Base-by-base conservation (phyloP, 2,329 filamentous ascomycete genomes). In the Pseudogymnoascus sp. region DNA sequence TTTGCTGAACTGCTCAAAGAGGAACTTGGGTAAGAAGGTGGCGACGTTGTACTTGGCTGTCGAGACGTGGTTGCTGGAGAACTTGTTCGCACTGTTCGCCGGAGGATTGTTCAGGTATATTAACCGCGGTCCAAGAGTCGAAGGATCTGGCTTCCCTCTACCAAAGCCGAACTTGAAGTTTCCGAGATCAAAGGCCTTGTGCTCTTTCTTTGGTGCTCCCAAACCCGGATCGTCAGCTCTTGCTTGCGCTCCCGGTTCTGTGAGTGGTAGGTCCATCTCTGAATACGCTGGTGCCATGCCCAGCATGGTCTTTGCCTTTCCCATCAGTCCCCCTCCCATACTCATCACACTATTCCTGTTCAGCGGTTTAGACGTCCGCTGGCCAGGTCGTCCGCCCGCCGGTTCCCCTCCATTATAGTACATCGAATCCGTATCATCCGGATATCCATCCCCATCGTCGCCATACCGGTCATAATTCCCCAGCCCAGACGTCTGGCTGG, bases 1-100 rank as follows among this genome's bases (percentile, higher is more conserved):
- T 80, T 97, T 99, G 66, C 93, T 97, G 78, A 99, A 99, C 75
- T 99, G 95, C 76, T 99, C 95, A 75, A 93, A 92, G 63, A 99
- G 81, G 77, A 99, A 99, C 77, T 99, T 99, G 60, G 95, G 95
- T 16, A 97, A 74, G 76, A 99, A 99, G 18, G 92, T 96, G 62
- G 90, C 82, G 72, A 91, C 71, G 75, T 97, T 99, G 84, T 99
- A 99, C 77, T 99, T 99, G 67, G 95, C 89, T 5, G 95, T 99
- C 43, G 93, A 97, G 66, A 99, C 89, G 76, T 97, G 92, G 74
- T 99, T 99, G 82, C 96, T 90, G 73, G 93, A 84, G 75, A 95
- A 97, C 76, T 93, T 96, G 79, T 93, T 93, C 60, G 82, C 82
- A 49, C 88, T 84, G 75, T 99, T 99, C 62, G 93, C 93, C 2